phyloP scores from a whole-genome alignment of 768 basidiomycete species.

The Pleurotus eryngii region DNA sequence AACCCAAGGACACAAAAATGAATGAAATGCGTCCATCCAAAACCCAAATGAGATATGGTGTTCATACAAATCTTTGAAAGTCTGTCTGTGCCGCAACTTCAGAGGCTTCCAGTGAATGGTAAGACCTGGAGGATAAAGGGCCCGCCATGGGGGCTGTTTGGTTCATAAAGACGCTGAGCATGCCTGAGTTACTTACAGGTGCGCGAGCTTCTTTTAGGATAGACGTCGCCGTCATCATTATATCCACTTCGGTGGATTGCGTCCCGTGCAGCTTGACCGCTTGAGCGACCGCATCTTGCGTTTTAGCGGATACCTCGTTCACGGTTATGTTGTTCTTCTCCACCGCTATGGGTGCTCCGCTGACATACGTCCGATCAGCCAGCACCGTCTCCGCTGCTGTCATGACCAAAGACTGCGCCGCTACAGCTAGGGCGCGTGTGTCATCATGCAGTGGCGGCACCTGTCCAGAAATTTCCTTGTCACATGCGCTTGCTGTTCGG shows the following conservation, averaged over 20 bases:
- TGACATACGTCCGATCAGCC: constrained; percentile 42
- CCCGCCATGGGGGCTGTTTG: constrained; percentile 14
- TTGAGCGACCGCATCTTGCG: constrained; percentile 70
- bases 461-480: constrained; percentile 61
- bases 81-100: constrained; percentile 27
- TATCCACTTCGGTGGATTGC: constrained; percentile 74
- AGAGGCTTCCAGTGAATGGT: constrained; percentile 17
- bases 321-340: constrained; percentile 40
- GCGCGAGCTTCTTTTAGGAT: constrained; percentile 41
- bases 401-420: constrained; percentile 78
- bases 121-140: constrained; percentile 1
- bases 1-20: constrained; percentile 24
- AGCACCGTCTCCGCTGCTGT: constrained; percentile 73
- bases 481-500: constrained; percentile 70
- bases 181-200: constrained; percentile 21
- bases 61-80: constrained; percentile 30
- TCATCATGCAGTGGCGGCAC: constrained; percentile 34
- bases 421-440: constrained; percentile 57
- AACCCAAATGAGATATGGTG: constrained; percentile 22
- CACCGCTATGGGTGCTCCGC: constrained; percentile 25
- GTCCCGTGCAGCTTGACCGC: constrained; percentile 77
- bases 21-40: constrained; percentile 17
- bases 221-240: constrained; percentile 67
- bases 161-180: constrained; percentile 17
- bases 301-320: constrained; percentile 48